Percentiles rank a stretch among this genome's conserved stretches.
phyloP scores from a whole-genome alignment of 257 asterid species.

The Rauvolfia tetraphylla region DNA sequence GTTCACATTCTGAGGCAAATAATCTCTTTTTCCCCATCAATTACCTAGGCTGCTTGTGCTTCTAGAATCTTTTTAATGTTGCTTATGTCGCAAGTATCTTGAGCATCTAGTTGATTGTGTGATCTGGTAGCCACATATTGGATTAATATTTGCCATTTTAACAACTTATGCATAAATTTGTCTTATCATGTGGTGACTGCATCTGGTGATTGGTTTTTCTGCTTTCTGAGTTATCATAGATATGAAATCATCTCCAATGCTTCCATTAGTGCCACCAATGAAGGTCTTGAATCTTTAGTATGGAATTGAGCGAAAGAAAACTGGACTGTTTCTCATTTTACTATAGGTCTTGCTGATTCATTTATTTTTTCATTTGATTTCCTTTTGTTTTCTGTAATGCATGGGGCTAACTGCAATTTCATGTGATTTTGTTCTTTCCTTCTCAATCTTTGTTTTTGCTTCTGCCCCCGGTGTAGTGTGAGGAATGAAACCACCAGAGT shows the following conservation, averaged over 20 bases:
- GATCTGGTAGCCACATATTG: not conserved
- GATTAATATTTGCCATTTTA: not conserved
- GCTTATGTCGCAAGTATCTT: not conserved
- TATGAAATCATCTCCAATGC: not conserved
- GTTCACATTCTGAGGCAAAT: not conserved
- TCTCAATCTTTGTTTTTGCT: not conserved
- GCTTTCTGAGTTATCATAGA: not conserved
- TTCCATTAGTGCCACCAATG: not conserved
- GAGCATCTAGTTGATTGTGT: not conserved
- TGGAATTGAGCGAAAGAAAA: not conserved
- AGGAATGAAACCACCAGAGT: slow-evolving; percentile 71
- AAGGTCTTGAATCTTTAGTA: not conserved
- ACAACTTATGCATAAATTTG: not conserved
- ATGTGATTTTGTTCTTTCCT: not conserved
- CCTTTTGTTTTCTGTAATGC: not conserved
- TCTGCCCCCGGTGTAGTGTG: slow-evolving; percentile 36
- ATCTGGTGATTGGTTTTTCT: not conserved
- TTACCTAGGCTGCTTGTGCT: not conserved
- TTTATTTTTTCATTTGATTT: not conserved
- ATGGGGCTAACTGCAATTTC: not conserved
- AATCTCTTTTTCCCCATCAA: not conserved
- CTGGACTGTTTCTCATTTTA: not conserved
- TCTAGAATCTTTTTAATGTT: not conserved
- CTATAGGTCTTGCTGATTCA: not conserved
- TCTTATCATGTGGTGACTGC: not conserved